Evolutionary conservation across 495 filamentous ascomycete species (phyloP), one percentile per base, ranked within the genome.

Genomic region (Collariella sp.): DNA sequence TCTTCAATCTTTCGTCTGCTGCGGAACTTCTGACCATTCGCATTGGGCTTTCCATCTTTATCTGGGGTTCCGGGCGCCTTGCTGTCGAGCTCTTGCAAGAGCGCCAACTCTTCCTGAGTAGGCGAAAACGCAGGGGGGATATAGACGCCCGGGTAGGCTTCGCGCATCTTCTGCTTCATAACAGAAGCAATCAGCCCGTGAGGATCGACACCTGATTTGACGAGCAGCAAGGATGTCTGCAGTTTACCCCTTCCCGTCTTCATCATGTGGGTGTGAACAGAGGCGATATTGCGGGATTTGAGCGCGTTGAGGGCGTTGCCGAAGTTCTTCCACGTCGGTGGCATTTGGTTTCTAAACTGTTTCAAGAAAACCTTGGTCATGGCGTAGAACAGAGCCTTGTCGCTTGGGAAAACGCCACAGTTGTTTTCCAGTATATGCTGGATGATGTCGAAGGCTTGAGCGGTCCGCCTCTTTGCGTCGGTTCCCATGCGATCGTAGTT

Each of bases 311-410:
- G 68, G 0, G 83, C 72, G 5, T 68, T 73, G 29, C 73, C 75
- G 34, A 62, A 73, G 13, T 70, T 64, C 54, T 65, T 65, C 58
- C 62, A 67, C 7, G 60, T 67, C 2, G 65, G 62, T n/a, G 67
- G 67, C 39, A 50, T 42, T 41, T 64, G 64, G 7, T 53, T 56
- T 76, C 62, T 24, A 75, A 69, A 69, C 35, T 59, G 54, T n/a
- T 84, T 55, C 64, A 68, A 48, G 67, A 72, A 68, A 78, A 81
- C 68, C 54, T 83, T 82, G 23, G 74, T 67, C 82, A 89, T 82
- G n/a, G 87, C 83, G 59, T 82, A 79, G 68, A 82, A 86, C 4
- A 96, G 71, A 43, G 87, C 82, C 49, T 76, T 76, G n/a, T 83
- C 80, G 22, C 83, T 81, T 11, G 87, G 87, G 52, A 87, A 91